Evolutionary conservation across 2,329 filamentous ascomycete genomes (phyloP).

Genomic region (Chaetothyriales sp.): DNA sequence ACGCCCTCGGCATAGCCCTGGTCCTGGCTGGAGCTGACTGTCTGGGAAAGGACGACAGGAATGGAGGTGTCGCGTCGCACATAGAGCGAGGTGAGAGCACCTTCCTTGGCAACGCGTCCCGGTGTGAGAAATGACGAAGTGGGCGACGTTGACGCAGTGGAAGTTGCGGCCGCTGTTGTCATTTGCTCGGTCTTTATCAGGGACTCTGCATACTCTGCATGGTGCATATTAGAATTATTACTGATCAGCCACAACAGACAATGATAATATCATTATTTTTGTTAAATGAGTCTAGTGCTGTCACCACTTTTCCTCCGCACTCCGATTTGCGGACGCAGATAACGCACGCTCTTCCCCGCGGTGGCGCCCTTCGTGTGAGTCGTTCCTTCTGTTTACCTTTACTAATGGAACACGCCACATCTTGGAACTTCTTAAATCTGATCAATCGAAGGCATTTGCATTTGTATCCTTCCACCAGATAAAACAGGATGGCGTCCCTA

Average conservation of each 20-base stretch:
- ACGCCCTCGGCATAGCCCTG: conserved; percentile 62
- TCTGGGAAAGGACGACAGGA: conserved; percentile 53
- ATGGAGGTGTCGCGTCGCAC: conserved; percentile 75
- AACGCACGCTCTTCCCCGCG: background rate
- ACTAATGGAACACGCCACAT: background rate
- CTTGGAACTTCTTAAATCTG: background rate
- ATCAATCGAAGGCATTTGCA: background rate
- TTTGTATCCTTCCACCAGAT: background rate
- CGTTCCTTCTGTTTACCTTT: too few relatives aligned
- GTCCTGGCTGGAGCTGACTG: conserved; percentile 39
- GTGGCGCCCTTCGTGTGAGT: background rate
- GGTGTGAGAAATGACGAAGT: conserved; percentile 67
- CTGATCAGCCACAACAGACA: too few relatives aligned
- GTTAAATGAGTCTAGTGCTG: too few relatives aligned
- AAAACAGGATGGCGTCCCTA: background rate
- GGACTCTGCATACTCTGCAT: too few relatives aligned
- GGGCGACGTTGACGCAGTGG: too few relatives aligned
- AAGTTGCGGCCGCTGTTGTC: background rate
- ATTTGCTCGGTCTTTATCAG: conserved; percentile 3
- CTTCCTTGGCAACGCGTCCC: conserved; percentile 43
- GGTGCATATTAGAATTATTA: too few relatives aligned
- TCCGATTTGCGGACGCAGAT: background rate
- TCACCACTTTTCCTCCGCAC: too few relatives aligned
- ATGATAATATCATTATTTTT: too few relatives aligned
- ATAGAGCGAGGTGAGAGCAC: conserved; percentile 67